Percentiles rank a stretch among this genome's conserved stretches.
Evolutionary conservation across 306 rosid genomes (phyloP).

Genomic region (Hylodesmum podocarpum): DNA sequence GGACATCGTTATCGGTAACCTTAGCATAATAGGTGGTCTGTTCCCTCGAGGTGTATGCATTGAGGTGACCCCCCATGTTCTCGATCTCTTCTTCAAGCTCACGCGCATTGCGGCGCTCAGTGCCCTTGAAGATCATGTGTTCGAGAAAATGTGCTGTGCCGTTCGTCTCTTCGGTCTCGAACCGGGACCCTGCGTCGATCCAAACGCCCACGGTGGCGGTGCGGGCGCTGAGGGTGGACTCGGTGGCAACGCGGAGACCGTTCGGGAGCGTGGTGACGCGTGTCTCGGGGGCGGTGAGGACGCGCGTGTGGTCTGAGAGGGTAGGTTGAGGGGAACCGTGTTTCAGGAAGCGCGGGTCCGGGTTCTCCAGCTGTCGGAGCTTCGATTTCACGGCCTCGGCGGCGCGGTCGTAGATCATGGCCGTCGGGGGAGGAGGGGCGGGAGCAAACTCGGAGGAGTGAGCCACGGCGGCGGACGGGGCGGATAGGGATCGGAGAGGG

Average conservation of each 20-base stretch:
- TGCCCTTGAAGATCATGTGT: conserved; percentile 97
- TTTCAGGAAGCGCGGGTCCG: conserved; percentile 87
- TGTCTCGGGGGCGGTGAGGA: conserved; percentile 87
- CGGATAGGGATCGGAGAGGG: conserved; percentile 23
- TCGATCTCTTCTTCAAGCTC: conserved; percentile 86
- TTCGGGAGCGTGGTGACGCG: conserved; percentile 78
- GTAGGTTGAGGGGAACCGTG: conserved; percentile 83
- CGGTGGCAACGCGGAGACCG: conserved; percentile 90
- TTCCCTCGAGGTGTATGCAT: conserved; percentile 88
- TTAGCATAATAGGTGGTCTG: conserved; percentile 88
- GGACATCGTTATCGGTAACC: conserved; percentile 66
- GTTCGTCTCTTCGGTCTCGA: conserved; percentile 88
- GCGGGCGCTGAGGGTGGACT: conserved; percentile 57
- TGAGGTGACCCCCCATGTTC: conserved; percentile 97
- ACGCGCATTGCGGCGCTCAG: conserved; percentile 69
- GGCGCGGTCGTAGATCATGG: conserved; percentile 88
- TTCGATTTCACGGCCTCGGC: conserved; percentile 74
- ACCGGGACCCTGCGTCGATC: conserved; percentile 95
- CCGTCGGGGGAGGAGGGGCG: conserved; percentile 72
- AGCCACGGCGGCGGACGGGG: conserved; percentile 43
- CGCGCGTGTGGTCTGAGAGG: conserved; percentile 58
- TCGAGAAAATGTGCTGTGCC: conserved; percentile 92
- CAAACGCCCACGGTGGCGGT: conserved; percentile 94
- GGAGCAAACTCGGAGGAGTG: conserved; percentile 60
- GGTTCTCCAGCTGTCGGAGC: conserved; percentile 70